phyloP scores from a whole-genome alignment of 2,329 filamentous ascomycete species.

The Neophaeococcomyces mojaviensis region DNA sequence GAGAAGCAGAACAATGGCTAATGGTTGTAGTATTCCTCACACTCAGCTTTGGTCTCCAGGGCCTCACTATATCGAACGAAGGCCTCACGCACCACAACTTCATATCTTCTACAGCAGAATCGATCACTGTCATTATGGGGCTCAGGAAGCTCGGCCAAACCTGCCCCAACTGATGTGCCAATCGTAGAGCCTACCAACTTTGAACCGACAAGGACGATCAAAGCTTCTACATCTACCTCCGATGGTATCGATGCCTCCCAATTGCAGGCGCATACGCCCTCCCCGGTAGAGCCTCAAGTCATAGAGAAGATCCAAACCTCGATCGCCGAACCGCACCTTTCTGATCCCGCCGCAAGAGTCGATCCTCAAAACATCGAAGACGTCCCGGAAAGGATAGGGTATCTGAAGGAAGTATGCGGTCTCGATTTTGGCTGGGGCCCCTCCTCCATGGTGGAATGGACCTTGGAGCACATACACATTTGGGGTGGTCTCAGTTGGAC shows the following conservation, averaged over 20 bases:
- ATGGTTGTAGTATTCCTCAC: too few relatives aligned
- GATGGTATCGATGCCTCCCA: slow-evolving; percentile 13
- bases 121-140: slow-evolving; percentile 19
- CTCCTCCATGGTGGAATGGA: slow-evolving; percentile 63
- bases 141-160: slow-evolving; percentile 10
- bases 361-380: slow-evolving; percentile 13
- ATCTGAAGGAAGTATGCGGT: slow-evolving; percentile 65
- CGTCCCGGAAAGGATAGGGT: slow-evolving; percentile 69
- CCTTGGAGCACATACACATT: slow-evolving; percentile 77
- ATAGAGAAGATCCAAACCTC: slow-evolving; percentile 13
- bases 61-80: too few relatives aligned
- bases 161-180: not conserved
- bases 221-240: slow-evolving; percentile 18
- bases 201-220: slow-evolving; percentile 11
- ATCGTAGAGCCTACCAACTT: slow-evolving; percentile 2
- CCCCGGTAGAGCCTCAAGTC: slow-evolving; percentile 13
- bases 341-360: not conserved
- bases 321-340: slow-evolving; percentile 1
- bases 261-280: slow-evolving; percentile 7
- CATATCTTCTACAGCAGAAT: slow-evolving; percentile 8
- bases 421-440: slow-evolving; percentile 82
- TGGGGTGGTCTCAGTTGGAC: slow-evolving; percentile 73
- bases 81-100: too few relatives aligned
- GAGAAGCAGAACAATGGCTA: too few relatives aligned
- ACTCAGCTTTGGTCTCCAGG: too few relatives aligned